phyloP scores from a whole-genome alignment of 1,284 basidiomycete species.

The Puccinia hordei region DNA sequence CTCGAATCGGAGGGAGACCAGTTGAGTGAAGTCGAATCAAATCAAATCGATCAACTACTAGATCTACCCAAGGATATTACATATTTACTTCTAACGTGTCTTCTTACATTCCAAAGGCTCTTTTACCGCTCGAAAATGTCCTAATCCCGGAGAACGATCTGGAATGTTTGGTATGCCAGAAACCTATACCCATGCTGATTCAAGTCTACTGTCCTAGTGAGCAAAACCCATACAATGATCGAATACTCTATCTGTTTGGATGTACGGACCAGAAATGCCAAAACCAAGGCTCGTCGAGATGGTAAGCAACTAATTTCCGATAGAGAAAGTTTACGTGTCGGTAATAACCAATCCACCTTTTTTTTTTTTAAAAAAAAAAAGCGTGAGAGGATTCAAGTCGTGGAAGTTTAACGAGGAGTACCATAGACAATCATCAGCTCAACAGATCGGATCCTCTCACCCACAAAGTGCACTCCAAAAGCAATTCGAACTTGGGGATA shows the following conservation, averaged over 20 bases:
- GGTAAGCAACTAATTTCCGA: background rate
- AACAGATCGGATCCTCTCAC: too few species aligned
- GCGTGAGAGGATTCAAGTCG: constrained; percentile 10
- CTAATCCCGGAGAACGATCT: background rate
- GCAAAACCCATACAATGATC: constrained; percentile 6
- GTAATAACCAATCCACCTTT: too few species aligned
- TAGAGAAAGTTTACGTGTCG: too few species aligned
- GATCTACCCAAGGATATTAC: too few species aligned
- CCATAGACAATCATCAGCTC: too few species aligned
- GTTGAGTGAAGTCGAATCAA: background rate
- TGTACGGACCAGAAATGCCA: constrained; percentile 2
- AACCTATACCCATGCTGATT: constrained; percentile 5
- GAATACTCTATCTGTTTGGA: constrained; percentile 26
- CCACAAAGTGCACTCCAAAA: background rate
- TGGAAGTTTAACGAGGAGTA: constrained; percentile 7
- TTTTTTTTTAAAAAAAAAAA: too few species aligned
- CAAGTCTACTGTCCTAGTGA: constrained; percentile 28
- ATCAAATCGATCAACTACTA: background rate
- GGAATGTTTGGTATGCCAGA: background rate
- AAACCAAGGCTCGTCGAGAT: background rate
- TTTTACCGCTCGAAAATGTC: background rate
- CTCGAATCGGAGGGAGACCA: constrained; percentile 25
- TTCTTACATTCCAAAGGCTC: background rate
- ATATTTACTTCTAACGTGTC: too few species aligned
- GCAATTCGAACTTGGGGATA: background rate